These are phyloP conservation scores for Myxozyma mucilagina DNA, from an alignment of 805 yeast genomes.

Conservation along the genomic window DNA sequence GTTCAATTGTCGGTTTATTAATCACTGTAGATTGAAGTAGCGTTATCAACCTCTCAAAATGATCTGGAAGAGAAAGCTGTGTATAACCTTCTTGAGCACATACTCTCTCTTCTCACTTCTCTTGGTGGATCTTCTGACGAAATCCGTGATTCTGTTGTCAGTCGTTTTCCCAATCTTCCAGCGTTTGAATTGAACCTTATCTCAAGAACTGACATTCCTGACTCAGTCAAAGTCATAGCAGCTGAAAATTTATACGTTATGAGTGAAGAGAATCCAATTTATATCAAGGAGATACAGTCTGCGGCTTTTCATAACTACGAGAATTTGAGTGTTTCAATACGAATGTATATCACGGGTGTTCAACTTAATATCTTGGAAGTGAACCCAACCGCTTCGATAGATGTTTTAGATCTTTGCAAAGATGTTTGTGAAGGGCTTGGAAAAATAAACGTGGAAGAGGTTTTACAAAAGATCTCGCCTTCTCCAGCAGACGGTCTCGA, in stretches of 20 bases:
- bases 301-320: constrained; percentile 1
- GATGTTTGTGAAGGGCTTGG: not conserved
- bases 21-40: not conserved
- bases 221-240: constrained; percentile 31
- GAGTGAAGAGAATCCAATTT: constrained; percentile 36
- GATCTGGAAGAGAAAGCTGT: constrained; percentile 50
- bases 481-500: constrained; percentile 1
- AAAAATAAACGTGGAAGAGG: not conserved
- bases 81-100: constrained; percentile 69
- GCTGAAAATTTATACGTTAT: constrained; percentile 39
- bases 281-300: constrained; percentile 18
- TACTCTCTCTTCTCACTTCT: constrained; percentile 66
- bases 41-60: not conserved
- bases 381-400: constrained; percentile 11
- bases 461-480: not conserved
- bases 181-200: constrained; percentile 23
- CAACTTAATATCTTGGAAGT: constrained; percentile 22
- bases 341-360: constrained; percentile 24
- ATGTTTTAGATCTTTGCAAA: constrained; percentile 9
- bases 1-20: no score
- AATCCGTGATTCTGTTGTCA: constrained; percentile 39
- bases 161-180: constrained; percentile 34
- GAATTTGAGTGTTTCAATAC: constrained; percentile 6
- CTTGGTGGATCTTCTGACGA: constrained; percentile 42
- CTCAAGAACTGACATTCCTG: constrained; percentile 3